These are phyloP conservation scores for Pouteria campechiana DNA, from an alignment of 179 eudicot species.

Conservation along the genomic window DNA sequence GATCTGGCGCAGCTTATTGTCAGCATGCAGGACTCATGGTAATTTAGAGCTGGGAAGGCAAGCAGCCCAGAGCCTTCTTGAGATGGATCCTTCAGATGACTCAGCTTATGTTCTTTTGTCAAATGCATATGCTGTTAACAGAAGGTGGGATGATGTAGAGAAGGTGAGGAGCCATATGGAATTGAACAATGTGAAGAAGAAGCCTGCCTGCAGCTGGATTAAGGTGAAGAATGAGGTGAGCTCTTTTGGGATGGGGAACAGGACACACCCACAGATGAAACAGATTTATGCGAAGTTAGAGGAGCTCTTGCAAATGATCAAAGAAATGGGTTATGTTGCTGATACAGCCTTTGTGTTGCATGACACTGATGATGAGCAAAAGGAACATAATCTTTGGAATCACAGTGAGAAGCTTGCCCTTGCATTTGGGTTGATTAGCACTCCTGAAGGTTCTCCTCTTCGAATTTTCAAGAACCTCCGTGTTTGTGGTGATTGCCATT, in stretches of 20 bases:
- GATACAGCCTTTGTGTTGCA: constrained; percentile 60
- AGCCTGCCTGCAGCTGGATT: constrained; percentile 73
- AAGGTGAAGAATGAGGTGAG: constrained; percentile 34
- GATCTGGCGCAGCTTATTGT: constrained; percentile 61
- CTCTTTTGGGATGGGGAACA: constrained; percentile 50
- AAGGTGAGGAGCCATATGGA: constrained; percentile 48
- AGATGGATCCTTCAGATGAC: constrained; percentile 55
- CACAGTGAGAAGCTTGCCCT: constrained; percentile 72
- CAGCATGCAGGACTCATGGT: constrained; percentile 61
- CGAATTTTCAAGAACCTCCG: constrained; percentile 67
- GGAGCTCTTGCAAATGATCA: constrained; percentile 39
- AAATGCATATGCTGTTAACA: constrained; percentile 55
- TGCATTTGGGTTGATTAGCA: constrained; percentile 45
- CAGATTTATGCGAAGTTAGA: constrained; percentile 30
- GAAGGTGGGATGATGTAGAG: constrained; percentile 59
- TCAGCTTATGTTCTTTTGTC: constrained; percentile 80
- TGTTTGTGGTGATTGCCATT: constrained; percentile 70
- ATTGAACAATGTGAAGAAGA: constrained; percentile 33
- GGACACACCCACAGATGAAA: constrained; percentile 26
- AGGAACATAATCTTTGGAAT: constrained; percentile 54
- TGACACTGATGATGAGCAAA: constrained; percentile 74
- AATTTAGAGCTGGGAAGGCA: constrained; percentile 49
- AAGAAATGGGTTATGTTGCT: constrained; percentile 51
- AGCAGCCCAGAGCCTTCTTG: constrained; percentile 46
- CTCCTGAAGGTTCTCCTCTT: constrained; percentile 31